A percentile compares a stretch with the other conserved stretches of the same genome.
Evolutionary conservation across 495 filamentous ascomycete genomes (phyloP).

Genomic region (Penicillium desertorum): DNA sequence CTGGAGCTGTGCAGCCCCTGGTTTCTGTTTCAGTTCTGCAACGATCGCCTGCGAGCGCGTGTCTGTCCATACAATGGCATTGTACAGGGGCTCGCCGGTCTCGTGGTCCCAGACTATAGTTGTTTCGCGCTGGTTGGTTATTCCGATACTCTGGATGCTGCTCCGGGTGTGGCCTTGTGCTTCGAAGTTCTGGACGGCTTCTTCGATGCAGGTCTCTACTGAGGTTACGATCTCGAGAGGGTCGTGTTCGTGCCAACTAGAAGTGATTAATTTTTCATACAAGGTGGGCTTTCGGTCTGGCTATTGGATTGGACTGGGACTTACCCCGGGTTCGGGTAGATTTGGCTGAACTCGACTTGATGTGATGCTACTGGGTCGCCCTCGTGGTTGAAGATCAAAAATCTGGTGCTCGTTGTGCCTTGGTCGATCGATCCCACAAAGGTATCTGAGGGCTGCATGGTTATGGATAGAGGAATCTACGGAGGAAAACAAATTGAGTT

Average conservation of each 20-base stretch:
- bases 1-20: constrained; percentile 63
- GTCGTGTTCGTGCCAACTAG: constrained; percentile 92
- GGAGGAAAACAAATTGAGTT: not conserved
- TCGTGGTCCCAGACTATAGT: constrained; percentile 87
- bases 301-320: constrained; percentile 24
- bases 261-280: constrained; percentile 5
- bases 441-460: constrained; percentile 32
- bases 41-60: constrained; percentile 80
- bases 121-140: constrained; percentile 96
- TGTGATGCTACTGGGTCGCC: constrained; percentile 82
- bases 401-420: constrained; percentile 89
- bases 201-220: constrained; percentile 80
- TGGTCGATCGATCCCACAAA: constrained; percentile 82
- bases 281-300: not conserved
- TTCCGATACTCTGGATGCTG: constrained; percentile 79
- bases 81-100: constrained; percentile 82
- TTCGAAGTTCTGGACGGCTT: constrained; percentile 69
- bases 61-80: constrained; percentile 94
- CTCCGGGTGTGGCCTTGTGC: constrained; percentile 62
- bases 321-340: constrained; percentile 88
- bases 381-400: constrained; percentile 80
- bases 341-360: constrained; percentile 87
- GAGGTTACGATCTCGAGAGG: constrained; percentile 74
- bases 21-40: constrained; percentile 65
- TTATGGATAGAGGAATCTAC: not conserved